Percentiles rank a stretch among this genome's conserved stretches.
Conservation (phyloP, 139 green algal species). For the Haematococcus sp. region DNA sequence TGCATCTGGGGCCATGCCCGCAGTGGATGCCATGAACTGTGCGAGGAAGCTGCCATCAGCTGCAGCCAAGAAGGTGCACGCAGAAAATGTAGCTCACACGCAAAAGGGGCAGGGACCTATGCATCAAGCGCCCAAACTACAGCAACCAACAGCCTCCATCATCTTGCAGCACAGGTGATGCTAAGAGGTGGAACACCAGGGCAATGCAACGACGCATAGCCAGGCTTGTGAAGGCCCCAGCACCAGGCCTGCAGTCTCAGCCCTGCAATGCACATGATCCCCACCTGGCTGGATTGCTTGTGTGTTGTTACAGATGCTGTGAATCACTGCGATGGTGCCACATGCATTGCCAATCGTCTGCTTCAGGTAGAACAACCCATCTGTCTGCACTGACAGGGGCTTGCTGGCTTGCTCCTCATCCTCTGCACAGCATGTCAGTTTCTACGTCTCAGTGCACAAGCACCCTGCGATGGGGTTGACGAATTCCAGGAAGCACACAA, state of each 20-base stretch:
- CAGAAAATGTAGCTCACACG: constrained; percentile 1
- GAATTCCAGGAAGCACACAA: too few relatives aligned
- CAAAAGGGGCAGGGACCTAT: not conserved
- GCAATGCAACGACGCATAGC: not conserved
- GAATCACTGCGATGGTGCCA: constrained; percentile 90
- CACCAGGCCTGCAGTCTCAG: not conserved
- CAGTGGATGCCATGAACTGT: constrained; percentile 63
- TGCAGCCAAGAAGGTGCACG: constrained; percentile 22
- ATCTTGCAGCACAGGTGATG: not conserved
- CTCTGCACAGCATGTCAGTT: constrained; percentile 15
- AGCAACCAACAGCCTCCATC: too few relatives aligned
- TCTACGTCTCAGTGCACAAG: too few relatives aligned
- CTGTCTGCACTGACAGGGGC: not conserved
- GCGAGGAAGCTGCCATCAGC: constrained; percentile 69
- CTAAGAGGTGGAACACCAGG: too few relatives aligned
- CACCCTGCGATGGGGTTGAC: too few relatives aligned
- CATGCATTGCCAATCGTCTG: constrained; percentile 94
- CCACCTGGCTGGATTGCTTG: constrained; percentile 16
- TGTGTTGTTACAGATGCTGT: constrained; percentile 66
- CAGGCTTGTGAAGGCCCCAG: not conserved
- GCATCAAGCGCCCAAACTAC: too few relatives aligned
- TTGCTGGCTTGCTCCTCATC: constrained; percentile 15
- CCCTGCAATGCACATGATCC: not conserved
- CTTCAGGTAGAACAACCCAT: constrained; percentile 83
- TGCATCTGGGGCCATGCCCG: constrained; percentile 52